Percentiles rank a stretch among this genome's conserved stretches.
Conservation (phyloP, 2,329 filamentous ascomycete genomes). For the Exophiala viscosa region DNA sequence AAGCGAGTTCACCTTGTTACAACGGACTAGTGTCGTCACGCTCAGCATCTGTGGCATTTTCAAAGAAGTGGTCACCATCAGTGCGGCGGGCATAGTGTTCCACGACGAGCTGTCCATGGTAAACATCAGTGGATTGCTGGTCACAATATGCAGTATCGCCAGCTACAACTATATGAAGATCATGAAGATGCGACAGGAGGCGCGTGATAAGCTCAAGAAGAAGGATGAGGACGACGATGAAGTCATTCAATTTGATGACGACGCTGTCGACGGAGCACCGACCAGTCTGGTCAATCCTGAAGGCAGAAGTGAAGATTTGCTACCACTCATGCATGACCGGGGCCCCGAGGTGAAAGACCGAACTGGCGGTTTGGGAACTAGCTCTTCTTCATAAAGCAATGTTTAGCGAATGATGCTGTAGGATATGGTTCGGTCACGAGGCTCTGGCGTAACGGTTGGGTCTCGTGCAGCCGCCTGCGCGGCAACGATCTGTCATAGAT, state of each 20-base stretch:
- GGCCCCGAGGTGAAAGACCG: not conserved
- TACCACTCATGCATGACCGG: constrained; percentile 17
- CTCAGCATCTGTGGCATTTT: constrained; percentile 96
- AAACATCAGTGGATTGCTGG: constrained; percentile 81
- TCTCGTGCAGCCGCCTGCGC: too few relatives aligned
- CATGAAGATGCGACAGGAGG: constrained; percentile 77
- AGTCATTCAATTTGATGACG: constrained; percentile 4
- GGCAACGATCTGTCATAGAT: too few relatives aligned
- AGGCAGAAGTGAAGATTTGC: constrained; percentile 1
- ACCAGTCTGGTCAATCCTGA: constrained; percentile 1
- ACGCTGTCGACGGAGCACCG: not conserved
- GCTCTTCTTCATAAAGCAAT: not conserved
- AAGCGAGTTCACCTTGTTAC: constrained; percentile 89
- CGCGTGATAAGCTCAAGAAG: constrained; percentile 44
- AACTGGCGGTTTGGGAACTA: not conserved
- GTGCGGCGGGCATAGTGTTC: constrained; percentile 81
- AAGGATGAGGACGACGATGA: constrained; percentile 21
- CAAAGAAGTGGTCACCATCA: constrained; percentile 97
- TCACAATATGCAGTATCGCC: constrained; percentile 81
- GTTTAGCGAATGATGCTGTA: not conserved
- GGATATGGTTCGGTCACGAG: not conserved
- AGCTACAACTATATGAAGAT: constrained; percentile 97
- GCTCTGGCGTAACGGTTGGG: too few relatives aligned
- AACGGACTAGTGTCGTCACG: constrained; percentile 93
- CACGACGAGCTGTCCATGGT: constrained; percentile 80